Percentiles rank a stretch among this genome's conserved stretches.
These are phyloP conservation scores for Pythium biforme DNA, from an alignment of 352 stramenopile genomes.

Conservation along the genomic window DNA sequence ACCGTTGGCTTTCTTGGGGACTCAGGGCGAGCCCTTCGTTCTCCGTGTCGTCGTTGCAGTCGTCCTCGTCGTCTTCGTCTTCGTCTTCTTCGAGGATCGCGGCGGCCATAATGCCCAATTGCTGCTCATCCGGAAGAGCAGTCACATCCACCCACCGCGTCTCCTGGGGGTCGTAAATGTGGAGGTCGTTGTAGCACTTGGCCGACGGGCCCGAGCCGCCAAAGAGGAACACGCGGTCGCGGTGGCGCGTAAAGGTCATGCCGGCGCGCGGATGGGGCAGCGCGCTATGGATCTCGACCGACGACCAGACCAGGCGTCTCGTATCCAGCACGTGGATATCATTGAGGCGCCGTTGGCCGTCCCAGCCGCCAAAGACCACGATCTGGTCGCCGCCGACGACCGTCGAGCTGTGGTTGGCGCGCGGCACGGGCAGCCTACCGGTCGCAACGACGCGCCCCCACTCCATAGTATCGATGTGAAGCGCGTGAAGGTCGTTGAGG, in stretches of 20 bases:
- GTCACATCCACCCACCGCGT: constrained; percentile 46
- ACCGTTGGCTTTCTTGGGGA: constrained; percentile 18
- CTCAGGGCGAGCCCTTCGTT: constrained; percentile 32
- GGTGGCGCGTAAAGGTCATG: constrained; percentile 95
- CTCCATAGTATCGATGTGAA: constrained; percentile 86
- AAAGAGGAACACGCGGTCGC: constrained; percentile 93
- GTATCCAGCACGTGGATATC: constrained; percentile 96
- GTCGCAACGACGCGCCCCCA: constrained; percentile 83
- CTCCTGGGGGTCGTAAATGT: constrained; percentile 85
- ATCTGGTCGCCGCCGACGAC: constrained; percentile 78
- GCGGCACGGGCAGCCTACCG: constrained; percentile 78
- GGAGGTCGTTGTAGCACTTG: constrained; percentile 96
- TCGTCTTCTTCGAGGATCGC: constrained; percentile 27
- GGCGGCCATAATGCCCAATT: constrained; percentile 68
- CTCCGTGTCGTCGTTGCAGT: constrained; percentile 31
- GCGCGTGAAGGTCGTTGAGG: constrained; percentile 94
- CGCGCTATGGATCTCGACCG: constrained; percentile 41
- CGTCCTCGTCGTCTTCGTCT: constrained; percentile 49
- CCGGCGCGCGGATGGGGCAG: constrained; percentile 90
- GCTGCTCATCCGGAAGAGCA: constrained; percentile 45
- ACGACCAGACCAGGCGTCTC: constrained; percentile 86
- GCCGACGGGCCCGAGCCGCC: constrained; percentile 91
- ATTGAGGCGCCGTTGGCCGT: constrained; percentile 92
- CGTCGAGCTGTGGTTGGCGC: constrained; percentile 94
- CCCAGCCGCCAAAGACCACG: constrained; percentile 96